phyloP scores from a whole-genome alignment of 2,329 filamentous ascomycete genomes.

The Zarea fungicola region DNA sequence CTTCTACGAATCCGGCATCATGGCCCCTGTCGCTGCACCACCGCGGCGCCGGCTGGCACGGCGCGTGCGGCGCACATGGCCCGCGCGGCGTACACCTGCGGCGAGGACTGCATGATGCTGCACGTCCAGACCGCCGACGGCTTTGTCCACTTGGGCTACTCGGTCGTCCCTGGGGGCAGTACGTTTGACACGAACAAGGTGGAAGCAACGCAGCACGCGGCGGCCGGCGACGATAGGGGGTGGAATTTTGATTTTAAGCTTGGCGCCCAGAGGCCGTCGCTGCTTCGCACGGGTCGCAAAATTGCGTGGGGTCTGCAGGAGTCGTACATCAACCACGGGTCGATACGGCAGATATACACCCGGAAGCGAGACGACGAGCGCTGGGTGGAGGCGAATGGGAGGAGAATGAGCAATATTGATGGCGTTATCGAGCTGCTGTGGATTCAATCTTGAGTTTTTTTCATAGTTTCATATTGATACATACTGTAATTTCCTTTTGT shows the following conservation, averaged over 20 bases:
- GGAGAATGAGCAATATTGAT: slow-evolving; percentile 47
- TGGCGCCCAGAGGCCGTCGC: slow-evolving; percentile 42
- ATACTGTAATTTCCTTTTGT: background rate
- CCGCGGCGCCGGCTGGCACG: slow-evolving; percentile 55
- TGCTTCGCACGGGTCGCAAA: slow-evolving; percentile 45
- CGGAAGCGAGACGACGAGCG: slow-evolving; percentile 47
- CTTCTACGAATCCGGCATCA: slow-evolving; percentile 58
- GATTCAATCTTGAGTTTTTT: slow-evolving; percentile 34
- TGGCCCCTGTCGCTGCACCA: slow-evolving; percentile 59
- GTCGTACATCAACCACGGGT: slow-evolving; percentile 42
- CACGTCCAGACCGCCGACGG: slow-evolving; percentile 51
- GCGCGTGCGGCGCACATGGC: slow-evolving; percentile 51
- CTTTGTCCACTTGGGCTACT: slow-evolving; percentile 55
- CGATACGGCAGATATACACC: slow-evolving; percentile 48
- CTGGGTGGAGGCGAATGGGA: slow-evolving; percentile 43
- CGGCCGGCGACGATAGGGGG: slow-evolving; percentile 41
- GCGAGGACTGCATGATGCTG: slow-evolving; percentile 55
- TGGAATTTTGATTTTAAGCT: slow-evolving; percentile 49
- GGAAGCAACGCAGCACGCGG: slow-evolving; percentile 48
- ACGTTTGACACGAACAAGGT: slow-evolving; percentile 45
- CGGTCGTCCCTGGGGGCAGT: slow-evolving; percentile 47
- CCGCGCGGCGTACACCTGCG: slow-evolving; percentile 54
- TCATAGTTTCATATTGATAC: no score
- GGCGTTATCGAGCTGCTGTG: slow-evolving; percentile 54
- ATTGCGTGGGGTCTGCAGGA: slow-evolving; percentile 52